Evolutionary conservation across 805 yeast genomes (phyloP).

Genomic region (Kazachstania bromeliacearum): DNA sequence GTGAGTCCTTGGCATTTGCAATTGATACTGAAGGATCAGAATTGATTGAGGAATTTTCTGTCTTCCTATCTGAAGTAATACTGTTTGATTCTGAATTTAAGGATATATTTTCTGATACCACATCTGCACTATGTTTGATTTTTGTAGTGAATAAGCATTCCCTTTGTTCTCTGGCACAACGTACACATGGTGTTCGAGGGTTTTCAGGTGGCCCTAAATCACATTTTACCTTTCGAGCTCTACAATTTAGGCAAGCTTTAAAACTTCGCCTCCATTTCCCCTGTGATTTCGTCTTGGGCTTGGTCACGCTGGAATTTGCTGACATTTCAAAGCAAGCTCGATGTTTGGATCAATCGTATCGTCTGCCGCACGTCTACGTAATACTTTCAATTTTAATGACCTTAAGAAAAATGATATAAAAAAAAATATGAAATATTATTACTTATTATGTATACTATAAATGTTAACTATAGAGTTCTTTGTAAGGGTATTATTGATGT

Average conservation of each 20-base stretch:
- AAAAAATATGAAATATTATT: too few relatives aligned
- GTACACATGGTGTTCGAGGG: slow-evolving; percentile 75
- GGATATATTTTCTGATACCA: slow-evolving; percentile 1
- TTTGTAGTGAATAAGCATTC: slow-evolving; percentile 41
- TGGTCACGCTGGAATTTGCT: too few relatives aligned
- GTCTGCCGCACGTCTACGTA: too few relatives aligned
- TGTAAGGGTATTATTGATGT: too few relatives aligned
- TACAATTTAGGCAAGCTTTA: slow-evolving; percentile 78
- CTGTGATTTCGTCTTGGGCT: background rate
- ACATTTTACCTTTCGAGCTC: slow-evolving; percentile 77
- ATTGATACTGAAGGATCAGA: too few relatives aligned
- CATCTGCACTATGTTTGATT: background rate
- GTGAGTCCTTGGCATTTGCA: too few relatives aligned
- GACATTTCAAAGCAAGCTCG: too few relatives aligned
- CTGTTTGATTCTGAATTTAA: background rate
- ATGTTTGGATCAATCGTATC: too few relatives aligned
- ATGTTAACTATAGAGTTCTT: too few relatives aligned
- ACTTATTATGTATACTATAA: too few relatives aligned
- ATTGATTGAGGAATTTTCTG: background rate
- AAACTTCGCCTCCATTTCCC: slow-evolving; percentile 51
- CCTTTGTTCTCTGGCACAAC: slow-evolving; percentile 75
- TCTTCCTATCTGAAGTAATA: background rate
- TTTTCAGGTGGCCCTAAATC: slow-evolving; percentile 68
- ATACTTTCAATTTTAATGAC: too few relatives aligned
- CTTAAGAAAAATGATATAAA: too few relatives aligned